Conservation (phyloP, 2,329 filamentous ascomycete genomes). For the Ceratocystis colombiana region DNA sequence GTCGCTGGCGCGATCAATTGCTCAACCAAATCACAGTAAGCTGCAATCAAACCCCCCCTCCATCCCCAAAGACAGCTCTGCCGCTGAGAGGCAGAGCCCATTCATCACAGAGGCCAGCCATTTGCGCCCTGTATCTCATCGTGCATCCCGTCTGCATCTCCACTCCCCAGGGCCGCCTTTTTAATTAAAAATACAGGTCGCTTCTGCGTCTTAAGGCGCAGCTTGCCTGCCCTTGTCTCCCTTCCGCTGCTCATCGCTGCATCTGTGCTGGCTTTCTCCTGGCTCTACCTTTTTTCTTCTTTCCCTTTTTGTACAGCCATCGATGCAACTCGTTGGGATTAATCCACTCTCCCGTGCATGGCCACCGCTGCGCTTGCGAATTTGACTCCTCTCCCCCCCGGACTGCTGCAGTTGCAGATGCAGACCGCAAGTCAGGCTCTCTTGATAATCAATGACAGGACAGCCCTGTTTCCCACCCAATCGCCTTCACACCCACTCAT, state of each 20-base stretch:
- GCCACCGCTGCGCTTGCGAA: background rate
- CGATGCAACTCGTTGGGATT: background rate
- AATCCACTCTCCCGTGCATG: background rate
- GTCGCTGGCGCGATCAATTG: background rate
- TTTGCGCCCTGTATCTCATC: background rate
- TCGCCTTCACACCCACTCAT: too few relatives aligned
- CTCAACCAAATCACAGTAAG: background rate
- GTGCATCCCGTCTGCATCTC: background rate
- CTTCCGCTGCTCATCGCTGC: background rate
- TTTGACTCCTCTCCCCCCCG: too few relatives aligned
- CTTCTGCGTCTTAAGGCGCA: background rate
- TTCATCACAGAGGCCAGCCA: background rate
- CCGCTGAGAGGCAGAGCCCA: background rate
- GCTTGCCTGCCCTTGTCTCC: background rate
- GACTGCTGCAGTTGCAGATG: too few relatives aligned
- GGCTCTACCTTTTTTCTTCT: background rate
- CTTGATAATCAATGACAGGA: too few relatives aligned
- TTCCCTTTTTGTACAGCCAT: background rate
- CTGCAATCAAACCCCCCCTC: background rate
- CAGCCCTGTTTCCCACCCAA: too few relatives aligned
- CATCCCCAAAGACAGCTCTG: background rate
- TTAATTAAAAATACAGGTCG: conserved; percentile 13
- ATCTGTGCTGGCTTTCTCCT: background rate
- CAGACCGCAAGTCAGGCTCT: too few relatives aligned
- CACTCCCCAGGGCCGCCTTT: background rate